Base-by-base conservation (phyloP, 257 asterid species). In the Plantago elongata region DNA sequence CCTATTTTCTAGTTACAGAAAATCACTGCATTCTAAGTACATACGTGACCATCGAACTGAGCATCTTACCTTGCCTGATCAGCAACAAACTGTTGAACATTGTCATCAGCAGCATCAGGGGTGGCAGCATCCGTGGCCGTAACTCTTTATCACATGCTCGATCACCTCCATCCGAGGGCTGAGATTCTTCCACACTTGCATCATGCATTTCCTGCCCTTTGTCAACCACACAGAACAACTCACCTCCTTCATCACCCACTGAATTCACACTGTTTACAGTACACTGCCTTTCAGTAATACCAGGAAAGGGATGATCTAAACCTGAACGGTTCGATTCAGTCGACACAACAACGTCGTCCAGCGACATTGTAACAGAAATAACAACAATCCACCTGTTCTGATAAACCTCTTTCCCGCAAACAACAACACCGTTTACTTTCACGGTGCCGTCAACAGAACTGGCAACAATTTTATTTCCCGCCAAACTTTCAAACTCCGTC, bases 321-420 rank as follows among this genome's bases (percentile, higher is more conserved):
- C 4, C 45, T 9, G 68, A 29, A 17, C 16, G 40, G 9, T 49
- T 5, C 17, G 29, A 17, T 11, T 15, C 56, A 11, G n/a, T 57
- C 29, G 69, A 57, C 9, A 58, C 43, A 55, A 11, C 71, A 57
- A 48, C 61, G 78, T 44, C 74, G 34, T 79, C 90, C n/a, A 85
- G 72, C 15, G 95, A 64, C 62, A 52, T 46, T 62, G 57, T 30
- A 46, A 88, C 29, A 16, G 86, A 75, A 15, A 85, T 29, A 58
- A 86, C 84, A 18, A 77, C 85, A 10, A 88, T 70, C 95, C 96
- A 85, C 63, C 77, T 71, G 72, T 81, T 82, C 9, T 62, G 85
- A 62, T 85, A 88, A 63, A 83, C 80, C 79, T 86, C 93, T 58
- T 62, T 61, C 64, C 58, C 71, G 34, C 65, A 74, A 65, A 78